Evolutionary conservation across 176 grass and related monocot genomes (phyloP).

Genomic region (Oryza meyeriana): DNA sequence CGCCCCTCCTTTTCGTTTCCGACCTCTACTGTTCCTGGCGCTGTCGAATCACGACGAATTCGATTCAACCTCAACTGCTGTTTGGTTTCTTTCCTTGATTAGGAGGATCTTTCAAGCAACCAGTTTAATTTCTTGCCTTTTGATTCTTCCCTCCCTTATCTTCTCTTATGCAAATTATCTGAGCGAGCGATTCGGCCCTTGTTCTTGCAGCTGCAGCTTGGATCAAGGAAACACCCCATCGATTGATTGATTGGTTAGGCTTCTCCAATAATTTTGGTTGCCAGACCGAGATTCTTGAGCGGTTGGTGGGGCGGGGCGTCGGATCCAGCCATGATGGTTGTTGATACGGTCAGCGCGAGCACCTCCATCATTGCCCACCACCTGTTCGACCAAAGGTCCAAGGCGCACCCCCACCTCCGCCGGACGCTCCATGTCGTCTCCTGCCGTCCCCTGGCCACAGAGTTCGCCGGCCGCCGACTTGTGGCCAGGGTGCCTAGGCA

Average conservation of each 20-base stretch:
- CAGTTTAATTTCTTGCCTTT: neutral
- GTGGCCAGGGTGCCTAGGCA: slow-evolving; percentile 19
- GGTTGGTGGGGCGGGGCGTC: neutral
- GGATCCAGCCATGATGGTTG: slow-evolving; percentile 49
- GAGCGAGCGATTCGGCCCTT: neutral
- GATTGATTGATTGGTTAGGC: too few species aligned
- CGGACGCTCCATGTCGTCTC: slow-evolving; percentile 38
- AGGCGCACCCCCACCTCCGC: slow-evolving; percentile 9
- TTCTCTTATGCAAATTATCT: neutral
- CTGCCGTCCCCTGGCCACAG: slow-evolving; percentile 33
- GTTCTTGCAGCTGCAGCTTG: slow-evolving; percentile 17
- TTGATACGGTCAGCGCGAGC: slow-evolving; percentile 76
- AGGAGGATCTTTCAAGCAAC: neutral
- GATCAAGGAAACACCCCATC: neutral
- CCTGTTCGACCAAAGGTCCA: slow-evolving; percentile 52
- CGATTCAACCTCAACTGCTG: neutral
- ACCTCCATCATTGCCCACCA: slow-evolving; percentile 64
- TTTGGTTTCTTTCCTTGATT: neutral
- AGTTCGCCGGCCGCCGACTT: slow-evolving; percentile 49
- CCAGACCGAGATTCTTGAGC: neutral
- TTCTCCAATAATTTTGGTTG: neutral
- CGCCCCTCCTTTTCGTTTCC: neutral
- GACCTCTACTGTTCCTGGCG: neutral
- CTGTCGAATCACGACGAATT: neutral
- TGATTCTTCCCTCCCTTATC: neutral